phyloP scores from a whole-genome alignment of 192 early-diverging fungal genomes.

The Backusella mclennaniae region DNA sequence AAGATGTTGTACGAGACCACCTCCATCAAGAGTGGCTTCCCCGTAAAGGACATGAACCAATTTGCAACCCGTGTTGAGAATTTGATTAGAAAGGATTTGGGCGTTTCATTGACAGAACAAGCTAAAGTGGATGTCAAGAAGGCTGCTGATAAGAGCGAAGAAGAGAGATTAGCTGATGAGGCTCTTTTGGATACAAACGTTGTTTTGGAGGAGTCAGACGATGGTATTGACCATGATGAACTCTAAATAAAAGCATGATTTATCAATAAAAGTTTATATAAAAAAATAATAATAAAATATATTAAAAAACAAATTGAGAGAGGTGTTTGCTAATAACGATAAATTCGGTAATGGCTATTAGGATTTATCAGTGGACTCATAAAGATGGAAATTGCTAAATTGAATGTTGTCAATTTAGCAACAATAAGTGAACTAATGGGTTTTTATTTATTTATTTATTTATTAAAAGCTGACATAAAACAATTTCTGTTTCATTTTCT shows the following conservation, averaged over 20 bases:
- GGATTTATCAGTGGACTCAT: too few species aligned
- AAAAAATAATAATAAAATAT: not conserved
- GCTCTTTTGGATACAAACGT: constrained; percentile 14
- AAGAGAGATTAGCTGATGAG: constrained; percentile 26
- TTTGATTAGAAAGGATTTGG: constrained; percentile 50
- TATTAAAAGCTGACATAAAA: too few species aligned
- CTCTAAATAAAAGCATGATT: constrained; percentile 18
- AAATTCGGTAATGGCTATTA: too few species aligned
- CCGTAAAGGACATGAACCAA: constrained; percentile 50
- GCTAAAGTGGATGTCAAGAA: constrained; percentile 41
- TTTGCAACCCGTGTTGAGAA: constrained; percentile 56
- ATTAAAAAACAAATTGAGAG: too few species aligned
- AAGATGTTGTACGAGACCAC: constrained; percentile 65
- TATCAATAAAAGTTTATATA: not conserved
- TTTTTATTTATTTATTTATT: too few species aligned
- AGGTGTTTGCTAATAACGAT: too few species aligned
- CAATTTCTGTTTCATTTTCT: too few species aligned
- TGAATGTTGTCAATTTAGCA: too few species aligned
- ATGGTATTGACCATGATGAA: constrained; percentile 37
- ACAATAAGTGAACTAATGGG: too few species aligned
- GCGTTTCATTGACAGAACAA: constrained; percentile 43
- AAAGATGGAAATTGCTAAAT: too few species aligned
- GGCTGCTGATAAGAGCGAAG: constrained; percentile 28
- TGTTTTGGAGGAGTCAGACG: constrained; percentile 23
- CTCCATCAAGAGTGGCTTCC: constrained; percentile 59